A percentile compares a stretch with the other conserved stretches of the same genome.
Evolutionary conservation across 1,284 basidiomycete species (phyloP).

Genomic region (Exobasidium cylindrosporum): DNA sequence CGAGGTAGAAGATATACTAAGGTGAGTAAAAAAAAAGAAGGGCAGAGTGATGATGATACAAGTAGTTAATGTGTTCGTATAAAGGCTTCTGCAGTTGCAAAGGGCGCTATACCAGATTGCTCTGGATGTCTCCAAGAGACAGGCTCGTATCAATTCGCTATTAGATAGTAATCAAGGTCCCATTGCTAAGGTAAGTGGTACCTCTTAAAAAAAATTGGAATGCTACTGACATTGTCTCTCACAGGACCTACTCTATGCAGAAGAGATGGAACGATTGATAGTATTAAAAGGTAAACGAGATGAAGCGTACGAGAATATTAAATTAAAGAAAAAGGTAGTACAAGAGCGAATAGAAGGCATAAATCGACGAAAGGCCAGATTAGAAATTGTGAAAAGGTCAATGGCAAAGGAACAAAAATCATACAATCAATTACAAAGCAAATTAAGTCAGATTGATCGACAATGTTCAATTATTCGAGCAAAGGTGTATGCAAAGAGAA

Average conservation of each 20-base stretch:
- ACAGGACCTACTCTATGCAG: neutral
- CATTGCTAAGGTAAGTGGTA: neutral
- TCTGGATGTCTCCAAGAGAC: neutral
- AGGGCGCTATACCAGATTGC: neutral
- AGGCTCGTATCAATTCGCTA: neutral
- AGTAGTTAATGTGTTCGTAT: neutral
- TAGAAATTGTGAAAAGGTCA: neutral
- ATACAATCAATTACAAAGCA: neutral
- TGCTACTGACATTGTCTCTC: neutral
- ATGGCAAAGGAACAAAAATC: neutral
- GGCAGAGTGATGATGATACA: neutral
- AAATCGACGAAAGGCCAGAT: conserved; percentile 1
- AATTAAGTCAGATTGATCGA: neutral
- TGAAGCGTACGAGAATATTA: neutral
- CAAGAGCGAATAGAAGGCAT: conserved; percentile 6
- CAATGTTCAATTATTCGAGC: neutral
- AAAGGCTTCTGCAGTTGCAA: conserved; percentile 2
- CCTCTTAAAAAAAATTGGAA: neutral
- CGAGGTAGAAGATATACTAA: conserved; percentile 7
- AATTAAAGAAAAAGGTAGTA: neutral
- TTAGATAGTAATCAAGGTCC: neutral
- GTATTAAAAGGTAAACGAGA: neutral
- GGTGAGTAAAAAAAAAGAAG: neutral
- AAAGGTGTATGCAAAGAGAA: conserved; percentile 12
- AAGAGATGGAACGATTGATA: conserved; percentile 1